Conservation (phyloP, 129 eudicot genomes). For the Centaurea solstitialis region DNA sequence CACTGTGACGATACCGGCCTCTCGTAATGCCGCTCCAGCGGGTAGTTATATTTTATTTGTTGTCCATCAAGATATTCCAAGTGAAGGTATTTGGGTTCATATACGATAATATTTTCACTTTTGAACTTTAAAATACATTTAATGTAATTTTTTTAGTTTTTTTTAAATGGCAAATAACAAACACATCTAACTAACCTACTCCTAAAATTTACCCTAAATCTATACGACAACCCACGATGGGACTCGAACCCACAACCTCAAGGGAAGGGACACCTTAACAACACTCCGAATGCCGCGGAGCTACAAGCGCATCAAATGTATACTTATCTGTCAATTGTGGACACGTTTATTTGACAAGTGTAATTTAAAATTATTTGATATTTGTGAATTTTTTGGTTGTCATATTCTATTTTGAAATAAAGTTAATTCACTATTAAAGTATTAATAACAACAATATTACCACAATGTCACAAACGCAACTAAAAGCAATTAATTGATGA, state of each 20-base stretch:
- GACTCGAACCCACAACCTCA: too few relatives aligned
- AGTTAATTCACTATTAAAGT: not conserved
- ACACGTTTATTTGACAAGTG: not conserved
- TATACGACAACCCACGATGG: too few relatives aligned
- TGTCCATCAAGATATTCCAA: constrained; percentile 68
- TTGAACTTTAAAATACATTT: not conserved
- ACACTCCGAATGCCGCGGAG: too few relatives aligned
- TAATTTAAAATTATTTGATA: not conserved
- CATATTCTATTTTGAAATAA: not conserved
- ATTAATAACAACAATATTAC: not conserved
- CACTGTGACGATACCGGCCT: constrained; percentile 42
- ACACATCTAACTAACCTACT: too few relatives aligned
- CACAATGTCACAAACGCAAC: not conserved
- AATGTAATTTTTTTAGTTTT: not conserved
- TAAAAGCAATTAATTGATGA: not conserved
- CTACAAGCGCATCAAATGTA: too few relatives aligned
- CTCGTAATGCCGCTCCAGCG: constrained; percentile 63
- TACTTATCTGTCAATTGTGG: constrained; percentile 21
- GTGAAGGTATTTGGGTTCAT: constrained; percentile 82
- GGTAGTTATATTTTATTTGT: constrained; percentile 66
- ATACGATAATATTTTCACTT: constrained; percentile 6
- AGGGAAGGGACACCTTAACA: too few relatives aligned
- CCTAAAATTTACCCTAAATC: too few relatives aligned
- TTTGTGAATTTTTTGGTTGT: not conserved
- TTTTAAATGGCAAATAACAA: too few relatives aligned